These are phyloP conservation scores for Ogataea nitratoaversa DNA, from an alignment of 805 yeast species.

Conservation along the genomic window DNA sequence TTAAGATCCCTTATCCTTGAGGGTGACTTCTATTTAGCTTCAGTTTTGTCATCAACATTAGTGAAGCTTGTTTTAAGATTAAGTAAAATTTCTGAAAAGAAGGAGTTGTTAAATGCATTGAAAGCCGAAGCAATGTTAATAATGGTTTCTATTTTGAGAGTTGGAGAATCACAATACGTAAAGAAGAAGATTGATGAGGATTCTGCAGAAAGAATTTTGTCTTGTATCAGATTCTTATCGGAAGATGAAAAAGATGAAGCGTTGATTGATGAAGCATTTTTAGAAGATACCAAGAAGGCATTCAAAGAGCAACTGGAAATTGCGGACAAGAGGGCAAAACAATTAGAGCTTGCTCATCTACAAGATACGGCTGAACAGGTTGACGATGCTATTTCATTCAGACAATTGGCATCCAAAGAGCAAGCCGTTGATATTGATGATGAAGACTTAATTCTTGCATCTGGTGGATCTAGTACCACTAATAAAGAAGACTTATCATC, in stretches of 20 bases:
- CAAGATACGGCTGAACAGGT: conserved; percentile 67
- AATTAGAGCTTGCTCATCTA: conserved; percentile 50
- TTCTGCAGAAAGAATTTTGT: conserved; percentile 86
- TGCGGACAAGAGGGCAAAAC: conserved; percentile 55
- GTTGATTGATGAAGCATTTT: conserved; percentile 59
- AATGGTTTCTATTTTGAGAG: conserved; percentile 87
- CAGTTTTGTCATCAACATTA: conserved; percentile 82
- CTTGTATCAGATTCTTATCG: conserved; percentile 77
- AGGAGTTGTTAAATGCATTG: conserved; percentile 66
- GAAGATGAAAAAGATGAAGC: conserved; percentile 54
- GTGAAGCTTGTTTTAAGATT: conserved; percentile 83
- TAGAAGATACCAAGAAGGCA: conserved; percentile 84
- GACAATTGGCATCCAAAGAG: conserved; percentile 60
- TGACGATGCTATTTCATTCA: conserved; percentile 73
- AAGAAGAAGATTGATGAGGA: conserved; percentile 88
- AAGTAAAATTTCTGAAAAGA: conserved; percentile 48
- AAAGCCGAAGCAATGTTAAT: conserved; percentile 93
- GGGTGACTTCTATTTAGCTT: conserved; percentile 88
- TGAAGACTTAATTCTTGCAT: conserved; percentile 58
- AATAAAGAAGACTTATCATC: conserved; percentile 64
- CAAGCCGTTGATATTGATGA: conserved; percentile 43
- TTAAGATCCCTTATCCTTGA: conserved; percentile 74
- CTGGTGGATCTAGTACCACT: conserved; percentile 37
- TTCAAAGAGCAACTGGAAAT: conserved; percentile 65
- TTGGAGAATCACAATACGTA: conserved; percentile 69